A percentile compares a stretch with the other conserved stretches of the same genome.
Evolutionary conservation across 495 filamentous ascomycete species (phyloP).

Genomic region (Aspergillus nanangensis): DNA sequence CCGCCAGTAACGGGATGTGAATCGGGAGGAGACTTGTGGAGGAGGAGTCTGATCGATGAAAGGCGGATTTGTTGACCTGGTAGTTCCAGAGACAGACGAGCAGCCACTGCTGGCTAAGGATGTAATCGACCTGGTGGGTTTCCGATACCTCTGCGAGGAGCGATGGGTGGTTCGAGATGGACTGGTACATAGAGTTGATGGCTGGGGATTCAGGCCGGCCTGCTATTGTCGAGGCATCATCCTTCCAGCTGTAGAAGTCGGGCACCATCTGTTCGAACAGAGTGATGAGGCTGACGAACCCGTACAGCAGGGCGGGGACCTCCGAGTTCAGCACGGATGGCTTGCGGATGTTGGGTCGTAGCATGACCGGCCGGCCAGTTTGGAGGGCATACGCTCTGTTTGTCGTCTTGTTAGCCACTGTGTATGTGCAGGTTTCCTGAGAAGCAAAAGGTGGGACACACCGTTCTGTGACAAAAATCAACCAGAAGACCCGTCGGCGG

Average conservation of each 20-base stretch:
- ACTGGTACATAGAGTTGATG: constrained; percentile 2
- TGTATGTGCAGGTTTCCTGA: too few species aligned
- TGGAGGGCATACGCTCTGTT: constrained; percentile 2
- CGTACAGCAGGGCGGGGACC: constrained; percentile 1
- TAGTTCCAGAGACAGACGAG: constrained; percentile 2
- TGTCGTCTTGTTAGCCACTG: too few species aligned
- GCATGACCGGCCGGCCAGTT: constrained; percentile 2
- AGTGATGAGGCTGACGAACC: constrained; percentile 2
- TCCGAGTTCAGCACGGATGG: constrained; percentile 3
- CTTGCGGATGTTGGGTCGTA: constrained; percentile 1
- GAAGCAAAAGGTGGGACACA: too few species aligned
- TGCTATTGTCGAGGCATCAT: neutral
- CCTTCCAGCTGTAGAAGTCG: constrained; percentile 2
- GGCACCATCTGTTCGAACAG: constrained; percentile 1
- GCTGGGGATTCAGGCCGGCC: neutral
- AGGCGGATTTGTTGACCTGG: neutral
- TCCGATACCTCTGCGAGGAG: constrained; percentile 2
- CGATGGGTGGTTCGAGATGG: neutral
- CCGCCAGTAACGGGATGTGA: neutral
- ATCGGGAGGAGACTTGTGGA: neutral
- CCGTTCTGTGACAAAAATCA: constrained; percentile 3
- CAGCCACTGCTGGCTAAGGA: constrained; percentile 3
- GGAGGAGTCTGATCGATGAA: neutral
- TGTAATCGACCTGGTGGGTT: constrained; percentile 1
- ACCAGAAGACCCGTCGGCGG: constrained; percentile 1